phyloP scores from a whole-genome alignment of 23 red algal species.

The Agarophyton chilense region DNA sequence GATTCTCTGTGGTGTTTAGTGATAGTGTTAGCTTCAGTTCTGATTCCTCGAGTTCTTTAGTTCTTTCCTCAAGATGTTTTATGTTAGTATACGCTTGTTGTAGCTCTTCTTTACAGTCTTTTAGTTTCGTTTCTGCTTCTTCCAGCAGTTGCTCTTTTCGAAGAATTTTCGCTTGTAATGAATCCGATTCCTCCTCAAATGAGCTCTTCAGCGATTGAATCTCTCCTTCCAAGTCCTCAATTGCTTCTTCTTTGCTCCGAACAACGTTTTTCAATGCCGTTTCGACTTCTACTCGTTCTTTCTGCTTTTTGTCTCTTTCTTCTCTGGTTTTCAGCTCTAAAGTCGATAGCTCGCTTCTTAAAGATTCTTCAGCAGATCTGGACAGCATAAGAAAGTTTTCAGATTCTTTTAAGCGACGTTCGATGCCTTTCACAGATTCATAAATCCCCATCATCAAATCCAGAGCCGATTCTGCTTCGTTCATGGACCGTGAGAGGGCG shows the following conservation, averaged over 20 bases:
- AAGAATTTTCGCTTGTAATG: background rate
- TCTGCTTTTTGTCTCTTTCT: constrained; percentile 34
- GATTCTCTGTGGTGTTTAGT: constrained; percentile 19
- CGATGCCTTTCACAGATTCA: constrained; percentile 16
- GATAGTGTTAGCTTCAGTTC: constrained; percentile 11
- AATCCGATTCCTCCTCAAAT: background rate
- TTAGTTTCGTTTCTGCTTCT: background rate
- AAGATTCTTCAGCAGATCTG: background rate
- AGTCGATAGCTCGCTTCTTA: background rate
- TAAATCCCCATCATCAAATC: constrained; percentile 13
- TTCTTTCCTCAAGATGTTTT: constrained; percentile 2
- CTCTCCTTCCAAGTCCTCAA: background rate
- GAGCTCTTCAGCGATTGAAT: background rate
- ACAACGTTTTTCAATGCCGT: background rate
- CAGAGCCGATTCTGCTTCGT: constrained; percentile 27
- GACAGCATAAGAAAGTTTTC: background rate
- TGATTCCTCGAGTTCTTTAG: background rate
- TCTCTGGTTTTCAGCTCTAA: background rate
- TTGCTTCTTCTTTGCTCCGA: background rate
- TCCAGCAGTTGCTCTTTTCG: constrained; percentile 1
- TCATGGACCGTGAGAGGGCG: constrained; percentile 7
- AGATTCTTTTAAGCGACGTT: constrained; percentile 32
- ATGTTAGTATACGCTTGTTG: constrained; percentile 20
- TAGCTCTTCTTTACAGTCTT: background rate
- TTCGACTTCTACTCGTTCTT: background rate